Percentiles rank a stretch among this genome's conserved stretches.
Evolutionary conservation across 176 grass and related monocot species (phyloP).

Genomic region (Aegilops umbellulata): DNA sequence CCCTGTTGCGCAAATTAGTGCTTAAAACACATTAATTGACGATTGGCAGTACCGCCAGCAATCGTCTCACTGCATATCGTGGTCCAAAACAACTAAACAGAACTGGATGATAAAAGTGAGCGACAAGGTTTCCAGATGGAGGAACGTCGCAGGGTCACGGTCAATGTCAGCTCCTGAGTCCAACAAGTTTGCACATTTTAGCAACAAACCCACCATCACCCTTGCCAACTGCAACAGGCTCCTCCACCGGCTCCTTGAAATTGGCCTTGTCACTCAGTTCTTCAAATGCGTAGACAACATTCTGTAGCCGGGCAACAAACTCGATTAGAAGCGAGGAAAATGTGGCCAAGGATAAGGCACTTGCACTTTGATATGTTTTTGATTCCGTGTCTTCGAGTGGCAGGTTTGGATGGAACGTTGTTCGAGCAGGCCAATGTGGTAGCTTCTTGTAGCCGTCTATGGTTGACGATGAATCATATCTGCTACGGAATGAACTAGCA

Average conservation of each 20-base stretch:
- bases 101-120: conserved; percentile 27
- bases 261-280: conserved; percentile 73
- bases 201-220: conserved; percentile 18
- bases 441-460: conserved; percentile 34
- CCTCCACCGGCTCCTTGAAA: conserved; percentile 67
- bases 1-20: background rate
- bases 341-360: conserved; percentile 84
- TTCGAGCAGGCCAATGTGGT: conserved; percentile 65
- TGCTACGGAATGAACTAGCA: conserved; percentile 41
- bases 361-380: conserved; percentile 84
- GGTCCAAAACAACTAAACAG: background rate
- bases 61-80: background rate
- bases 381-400: conserved; percentile 47
- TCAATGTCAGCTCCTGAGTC: conserved; percentile 39
- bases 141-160: background rate
- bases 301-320: conserved; percentile 81
- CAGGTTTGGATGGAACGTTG: conserved; percentile 56
- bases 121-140: conserved; percentile 13
- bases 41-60: background rate
- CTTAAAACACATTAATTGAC: background rate
- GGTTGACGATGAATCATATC: conserved; percentile 48
- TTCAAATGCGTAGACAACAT: conserved; percentile 81
- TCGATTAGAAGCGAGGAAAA: conserved; percentile 89
- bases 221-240: conserved; percentile 35
- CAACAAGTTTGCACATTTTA: conserved; percentile 44